phyloP scores from a whole-genome alignment of 495 filamentous ascomycete species.

The Podospora conica region DNA sequence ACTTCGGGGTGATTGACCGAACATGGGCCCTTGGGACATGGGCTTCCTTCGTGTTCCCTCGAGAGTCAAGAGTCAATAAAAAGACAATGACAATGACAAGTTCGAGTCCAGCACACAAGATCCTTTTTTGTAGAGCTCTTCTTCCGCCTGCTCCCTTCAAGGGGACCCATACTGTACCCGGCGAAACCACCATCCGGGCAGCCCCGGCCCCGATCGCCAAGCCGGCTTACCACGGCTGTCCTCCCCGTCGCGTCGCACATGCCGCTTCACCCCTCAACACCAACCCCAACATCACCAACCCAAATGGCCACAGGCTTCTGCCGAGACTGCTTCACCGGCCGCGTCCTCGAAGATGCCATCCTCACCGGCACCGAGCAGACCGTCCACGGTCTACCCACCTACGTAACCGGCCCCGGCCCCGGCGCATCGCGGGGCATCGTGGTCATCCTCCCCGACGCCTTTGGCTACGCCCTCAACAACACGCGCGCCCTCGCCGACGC shows the following conservation, averaged over 20 bases:
- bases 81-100: not conserved
- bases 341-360: conserved; percentile 18
- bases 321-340: conserved; percentile 27
- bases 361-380: conserved; percentile 24
- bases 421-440: conserved; percentile 40
- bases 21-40: too few relatives aligned
- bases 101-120: not conserved
- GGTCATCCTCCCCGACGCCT: conserved; percentile 52
- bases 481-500: conserved; percentile 47
- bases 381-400: conserved; percentile 46
- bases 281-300: not conserved
- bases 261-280: not conserved
- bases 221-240: not conserved
- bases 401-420: conserved; percentile 39
- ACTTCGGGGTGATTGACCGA: too few relatives aligned
- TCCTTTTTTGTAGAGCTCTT: not conserved
- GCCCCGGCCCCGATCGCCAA: not conserved
- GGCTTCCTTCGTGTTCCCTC: too few relatives aligned
- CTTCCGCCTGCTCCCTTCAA: too few relatives aligned
- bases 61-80: too few relatives aligned
- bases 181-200: too few relatives aligned
- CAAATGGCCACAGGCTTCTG: conserved; percentile 1
- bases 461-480: conserved; percentile 54
- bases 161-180: too few relatives aligned
- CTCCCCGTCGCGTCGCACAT: too few relatives aligned